Evolutionary conservation across 257 asterid species (phyloP), one percentile per base, ranked within the genome.

Genomic region (Solanum paucissectum): DNA sequence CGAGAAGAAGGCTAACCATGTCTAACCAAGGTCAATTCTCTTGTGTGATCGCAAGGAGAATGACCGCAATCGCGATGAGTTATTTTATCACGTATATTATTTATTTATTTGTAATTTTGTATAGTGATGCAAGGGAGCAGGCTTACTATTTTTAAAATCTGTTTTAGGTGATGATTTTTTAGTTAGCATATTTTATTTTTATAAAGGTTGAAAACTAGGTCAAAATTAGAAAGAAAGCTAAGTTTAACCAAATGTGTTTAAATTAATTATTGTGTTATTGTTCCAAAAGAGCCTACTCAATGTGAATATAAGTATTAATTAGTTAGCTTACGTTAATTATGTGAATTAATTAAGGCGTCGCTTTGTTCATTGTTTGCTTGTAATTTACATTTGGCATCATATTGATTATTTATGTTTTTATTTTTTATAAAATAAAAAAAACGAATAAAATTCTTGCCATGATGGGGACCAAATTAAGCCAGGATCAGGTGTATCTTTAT

Each of bases 371-470:
- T 42, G 18, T 27, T 88, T 85, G 83, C 83, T 85, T 85, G 33
- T 77, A 5, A 76, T 37, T 38, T 88, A 88, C 88, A 62, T 66
- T 74, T 85, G 82, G 55, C 72, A 86, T 88, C 66, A 36, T 83
- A 25, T 12, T 12, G 33, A 75, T 23, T 21, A 9, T 75, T 74
- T 3, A 21, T 37, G 32, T 8, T 72, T 72, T 16, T 69, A 69
- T 29, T 32, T 71, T 69, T 7, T 68, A 27, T 27, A 25, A 25
- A 52, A 16, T 46, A 5, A 14, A 14, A 14, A 29, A 33, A 33
- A 71, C 3, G 38, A 72, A 72, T 72, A 8, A 32, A 68, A 8
- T 32, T 71, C 1, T 10, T 71, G 40, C 42, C 42, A 32, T 71
- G 77, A 71, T 13, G 76, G 74, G 34, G 20, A 68, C 74, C 36